phyloP scores from a whole-genome alignment of 2,329 filamentous ascomycete species.

The Epichloe hybrida region DNA sequence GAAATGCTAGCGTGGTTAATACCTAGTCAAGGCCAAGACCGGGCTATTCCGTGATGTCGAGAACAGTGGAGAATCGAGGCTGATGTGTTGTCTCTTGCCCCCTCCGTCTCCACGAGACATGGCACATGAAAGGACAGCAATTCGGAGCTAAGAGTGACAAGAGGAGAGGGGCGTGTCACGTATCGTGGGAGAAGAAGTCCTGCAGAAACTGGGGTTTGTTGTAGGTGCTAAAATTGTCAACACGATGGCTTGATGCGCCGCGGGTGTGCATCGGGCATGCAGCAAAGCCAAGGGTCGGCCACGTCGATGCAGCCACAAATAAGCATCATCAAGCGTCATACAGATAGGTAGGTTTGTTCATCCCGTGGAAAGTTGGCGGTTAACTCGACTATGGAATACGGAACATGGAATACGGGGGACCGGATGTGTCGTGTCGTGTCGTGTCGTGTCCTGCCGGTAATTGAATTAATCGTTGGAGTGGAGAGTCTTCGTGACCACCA shows the following conservation, averaged over 20 bases:
- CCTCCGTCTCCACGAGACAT: background rate
- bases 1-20: background rate
- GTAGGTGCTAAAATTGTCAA: background rate
- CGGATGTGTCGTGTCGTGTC: too few relatives aligned
- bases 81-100: background rate
- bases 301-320: background rate
- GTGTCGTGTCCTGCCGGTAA: background rate
- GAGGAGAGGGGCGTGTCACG: background rate
- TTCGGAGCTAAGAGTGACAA: background rate
- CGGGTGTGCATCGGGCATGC: background rate
- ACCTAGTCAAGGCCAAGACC: background rate
- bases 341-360: background rate
- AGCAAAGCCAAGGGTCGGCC: background rate
- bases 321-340: background rate
- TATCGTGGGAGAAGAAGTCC: background rate
- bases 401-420: background rate
- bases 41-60: background rate
- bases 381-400: background rate
- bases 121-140: background rate
- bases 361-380: background rate
- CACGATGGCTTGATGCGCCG: background rate
- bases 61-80: background rate
- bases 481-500: background rate
- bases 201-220: background rate
- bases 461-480: background rate